Evolutionary conservation across 306 rosid genomes (phyloP).

Genomic region (Amphicarpaea edgeworthii): DNA sequence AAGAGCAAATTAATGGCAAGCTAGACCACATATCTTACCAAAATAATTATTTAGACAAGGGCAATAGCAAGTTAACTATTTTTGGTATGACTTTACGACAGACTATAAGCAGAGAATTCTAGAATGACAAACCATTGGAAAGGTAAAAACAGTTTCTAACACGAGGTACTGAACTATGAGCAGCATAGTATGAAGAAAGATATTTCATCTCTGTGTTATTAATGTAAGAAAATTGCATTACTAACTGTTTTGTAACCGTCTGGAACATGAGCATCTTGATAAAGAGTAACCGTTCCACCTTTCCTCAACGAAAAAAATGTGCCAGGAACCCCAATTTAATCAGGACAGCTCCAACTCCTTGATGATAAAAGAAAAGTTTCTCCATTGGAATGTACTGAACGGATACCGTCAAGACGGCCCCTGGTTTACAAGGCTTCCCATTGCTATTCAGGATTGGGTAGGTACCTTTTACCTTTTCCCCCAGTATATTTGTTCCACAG

Average conservation of each 20-base stretch:
- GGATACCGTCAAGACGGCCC: conserved; percentile 75
- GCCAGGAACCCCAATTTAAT: conserved; percentile 84
- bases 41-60: too few relatives aligned
- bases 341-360: conserved; percentile 93
- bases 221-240: conserved; percentile 44
- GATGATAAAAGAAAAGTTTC: conserved; percentile 66
- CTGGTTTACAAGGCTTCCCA: conserved; percentile 92
- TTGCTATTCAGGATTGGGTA: conserved; percentile 71
- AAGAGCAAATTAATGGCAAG: too few relatives aligned
- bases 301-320: conserved; percentile 93
- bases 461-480: conserved; percentile 73
- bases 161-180: too few relatives aligned
- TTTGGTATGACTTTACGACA: too few relatives aligned
- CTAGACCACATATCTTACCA: too few relatives aligned
- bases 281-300: conserved; percentile 86
- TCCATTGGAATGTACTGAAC: conserved; percentile 87
- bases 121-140: too few relatives aligned
- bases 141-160: too few relatives aligned
- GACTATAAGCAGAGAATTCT: too few relatives aligned
- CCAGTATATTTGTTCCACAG: conserved; percentile 76
- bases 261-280: conserved; percentile 96
- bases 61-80: too few relatives aligned
- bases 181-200: too few relatives aligned
- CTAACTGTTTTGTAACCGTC: conserved; percentile 84
- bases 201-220: too few relatives aligned